Percentiles rank a stretch among this genome's conserved stretches.
Conservation (phyloP, 345 rosid species). For the Syzygium aqueum region DNA sequence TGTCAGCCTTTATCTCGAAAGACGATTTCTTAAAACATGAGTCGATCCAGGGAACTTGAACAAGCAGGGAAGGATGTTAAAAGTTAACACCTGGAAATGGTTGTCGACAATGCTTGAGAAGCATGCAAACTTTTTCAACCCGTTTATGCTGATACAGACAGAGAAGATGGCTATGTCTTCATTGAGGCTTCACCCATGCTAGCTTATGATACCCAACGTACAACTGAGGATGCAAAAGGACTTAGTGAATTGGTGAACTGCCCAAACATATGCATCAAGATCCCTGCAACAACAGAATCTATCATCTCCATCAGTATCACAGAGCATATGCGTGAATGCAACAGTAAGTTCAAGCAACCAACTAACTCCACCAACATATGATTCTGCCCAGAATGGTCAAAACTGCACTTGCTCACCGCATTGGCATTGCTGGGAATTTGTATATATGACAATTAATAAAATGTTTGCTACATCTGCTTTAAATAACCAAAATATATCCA, state of each 20-base stretch:
- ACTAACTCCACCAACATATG: background rate
- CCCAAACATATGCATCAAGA: background rate
- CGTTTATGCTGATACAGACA: background rate
- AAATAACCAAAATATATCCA: too few species aligned
- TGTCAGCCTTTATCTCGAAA: too few species aligned
- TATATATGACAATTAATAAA: too few species aligned
- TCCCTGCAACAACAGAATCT: background rate
- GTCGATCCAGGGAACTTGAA: background rate
- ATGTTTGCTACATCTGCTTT: too few species aligned
- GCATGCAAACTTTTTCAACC: background rate
- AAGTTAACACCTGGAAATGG: background rate
- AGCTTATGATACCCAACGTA: background rate
- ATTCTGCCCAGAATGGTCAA: too few species aligned
- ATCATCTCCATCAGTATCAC: background rate
- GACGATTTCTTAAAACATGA: background rate
- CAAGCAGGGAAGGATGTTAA: background rate
- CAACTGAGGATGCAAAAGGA: background rate
- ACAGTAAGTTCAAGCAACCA: background rate
- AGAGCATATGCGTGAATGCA: background rate
- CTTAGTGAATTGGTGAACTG: background rate
- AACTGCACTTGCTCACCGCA: too few species aligned
- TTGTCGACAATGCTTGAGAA: background rate
- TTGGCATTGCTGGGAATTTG: too few species aligned
- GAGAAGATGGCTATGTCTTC: background rate
- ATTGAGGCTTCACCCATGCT: background rate